Evolutionary conservation across 805 yeast species (phyloP), one percentile per base, ranked within the genome.

Genomic region (Pichia phayaonensis): DNA sequence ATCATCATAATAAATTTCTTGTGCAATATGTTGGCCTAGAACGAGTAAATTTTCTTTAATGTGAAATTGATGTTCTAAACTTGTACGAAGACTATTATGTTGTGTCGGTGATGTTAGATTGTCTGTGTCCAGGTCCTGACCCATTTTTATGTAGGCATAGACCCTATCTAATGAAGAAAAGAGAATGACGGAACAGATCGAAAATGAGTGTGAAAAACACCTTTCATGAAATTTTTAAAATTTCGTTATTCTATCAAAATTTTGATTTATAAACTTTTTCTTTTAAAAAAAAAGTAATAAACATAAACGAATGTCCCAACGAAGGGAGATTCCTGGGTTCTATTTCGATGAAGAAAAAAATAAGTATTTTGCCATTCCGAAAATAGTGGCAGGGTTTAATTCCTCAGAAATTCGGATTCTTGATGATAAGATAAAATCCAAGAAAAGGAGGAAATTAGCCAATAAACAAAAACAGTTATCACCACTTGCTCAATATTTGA

Each of bases 1-100:
- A 47, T 73, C 79, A 42, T 76, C 70, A 34, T 57, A 63, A 59
- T 67, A 66, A 34, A 65, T 57, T 31, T 64, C 68, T 43, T 61
- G 61, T 11, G 61, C 63, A 18, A 61, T 62, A 27, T 61, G 66
- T n/a, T 61, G 61, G 3, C 70, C 59, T 16, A 57, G 20, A 15
- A 42, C 51, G 15, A 36, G 38, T 2, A 56, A 26, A 31, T 47
- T 44, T n/a, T 51, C 48, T 18, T 48, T 50, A 12, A 51, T 51
- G n/a, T 51, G 53, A 44, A 50, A 50, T 13, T 47, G 50, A 27
- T 26, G 44, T 16, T 34, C 38, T 34, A 34, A 1, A n/a, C 38
- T 34, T n/a, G 20, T n/a, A 34, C 20, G 38, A 8, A 16, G 16
- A 34, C n/a, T 5, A 34, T 34, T 11, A 27, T 49, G 39, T 18